These are phyloP conservation scores for Trichoderma harzianum DNA, from an alignment of 2,329 filamentous ascomycete genomes.

Conservation along the genomic window DNA sequence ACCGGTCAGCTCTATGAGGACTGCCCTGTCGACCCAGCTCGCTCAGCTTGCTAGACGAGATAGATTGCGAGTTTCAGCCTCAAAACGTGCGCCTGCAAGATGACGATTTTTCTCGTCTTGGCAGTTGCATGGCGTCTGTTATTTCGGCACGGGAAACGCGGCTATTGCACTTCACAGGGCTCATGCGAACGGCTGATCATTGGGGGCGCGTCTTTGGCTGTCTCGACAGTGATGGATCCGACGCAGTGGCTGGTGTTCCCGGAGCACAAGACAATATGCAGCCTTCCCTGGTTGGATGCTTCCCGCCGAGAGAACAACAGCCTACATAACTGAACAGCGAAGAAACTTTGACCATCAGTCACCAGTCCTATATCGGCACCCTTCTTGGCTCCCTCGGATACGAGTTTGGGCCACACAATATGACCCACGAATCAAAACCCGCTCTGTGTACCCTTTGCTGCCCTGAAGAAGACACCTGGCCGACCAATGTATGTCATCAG, in stretches of 20 bases:
- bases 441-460: conserved; percentile 10
- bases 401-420: conserved; percentile 4
- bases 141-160: conserved; percentile 3
- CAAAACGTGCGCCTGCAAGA: conserved; percentile 10
- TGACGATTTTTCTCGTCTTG: conserved; percentile 9
- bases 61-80: background rate
- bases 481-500: background rate
- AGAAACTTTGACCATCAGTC: background rate
- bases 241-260: conserved; percentile 15
- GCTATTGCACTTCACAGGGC: conserved; percentile 10
- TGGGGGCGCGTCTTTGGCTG: background rate
- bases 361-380: conserved; percentile 7
- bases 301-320: conserved; percentile 3
- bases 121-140: background rate
- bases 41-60: background rate
- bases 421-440: background rate
- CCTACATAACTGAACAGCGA: background rate
- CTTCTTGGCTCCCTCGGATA: conserved; percentile 3
- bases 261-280: background rate
- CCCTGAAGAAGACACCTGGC: background rate
- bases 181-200: background rate
- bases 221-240: conserved; percentile 9
- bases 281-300: background rate
- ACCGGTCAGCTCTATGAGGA: conserved; percentile 16
- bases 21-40: conserved; percentile 4